These are phyloP conservation scores for Colletotrichum horii DNA, from an alignment of 2,329 filamentous ascomycete genomes.

Conservation along the genomic window DNA sequence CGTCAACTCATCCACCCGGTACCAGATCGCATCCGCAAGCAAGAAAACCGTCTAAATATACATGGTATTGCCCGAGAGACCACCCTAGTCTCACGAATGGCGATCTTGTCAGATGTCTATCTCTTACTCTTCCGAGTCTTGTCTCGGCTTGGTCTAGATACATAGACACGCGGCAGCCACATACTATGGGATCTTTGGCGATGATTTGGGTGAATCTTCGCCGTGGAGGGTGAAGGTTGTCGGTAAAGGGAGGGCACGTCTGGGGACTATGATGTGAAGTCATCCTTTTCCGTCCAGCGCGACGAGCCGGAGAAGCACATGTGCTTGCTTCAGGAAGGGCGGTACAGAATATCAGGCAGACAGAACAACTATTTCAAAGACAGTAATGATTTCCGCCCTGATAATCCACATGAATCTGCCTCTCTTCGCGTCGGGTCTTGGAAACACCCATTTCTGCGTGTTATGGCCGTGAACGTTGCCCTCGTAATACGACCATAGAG, in stretches of 20 bases:
- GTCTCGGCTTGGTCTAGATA: neutral
- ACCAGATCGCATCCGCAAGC: neutral
- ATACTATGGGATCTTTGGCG: accelerated
- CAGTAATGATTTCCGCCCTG: too few relatives aligned
- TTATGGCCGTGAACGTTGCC: too few relatives aligned
- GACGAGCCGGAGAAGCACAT: too few relatives aligned
- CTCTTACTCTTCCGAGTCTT: neutral
- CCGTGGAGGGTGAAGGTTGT: accelerated
- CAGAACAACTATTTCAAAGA: too few relatives aligned
- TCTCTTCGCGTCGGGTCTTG: too few relatives aligned
- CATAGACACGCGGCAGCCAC: neutral
- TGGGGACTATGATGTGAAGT: neutral
- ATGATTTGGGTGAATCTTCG: neutral
- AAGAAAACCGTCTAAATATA: neutral
- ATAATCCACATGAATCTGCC: too few relatives aligned
- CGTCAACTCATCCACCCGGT: too few relatives aligned
- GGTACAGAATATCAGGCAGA: too few relatives aligned
- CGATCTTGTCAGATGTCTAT: neutral
- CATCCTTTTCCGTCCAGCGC: neutral
- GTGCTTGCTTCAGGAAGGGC: too few relatives aligned
- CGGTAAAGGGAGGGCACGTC: neutral
- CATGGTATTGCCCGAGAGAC: neutral
- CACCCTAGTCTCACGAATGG: too few relatives aligned
- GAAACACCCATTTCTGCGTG: too few relatives aligned
- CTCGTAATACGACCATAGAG: too few relatives aligned